Base-by-base conservation (phyloP, 1,139 yeast species). In the Protomyces arabidopsidicola region DNA sequence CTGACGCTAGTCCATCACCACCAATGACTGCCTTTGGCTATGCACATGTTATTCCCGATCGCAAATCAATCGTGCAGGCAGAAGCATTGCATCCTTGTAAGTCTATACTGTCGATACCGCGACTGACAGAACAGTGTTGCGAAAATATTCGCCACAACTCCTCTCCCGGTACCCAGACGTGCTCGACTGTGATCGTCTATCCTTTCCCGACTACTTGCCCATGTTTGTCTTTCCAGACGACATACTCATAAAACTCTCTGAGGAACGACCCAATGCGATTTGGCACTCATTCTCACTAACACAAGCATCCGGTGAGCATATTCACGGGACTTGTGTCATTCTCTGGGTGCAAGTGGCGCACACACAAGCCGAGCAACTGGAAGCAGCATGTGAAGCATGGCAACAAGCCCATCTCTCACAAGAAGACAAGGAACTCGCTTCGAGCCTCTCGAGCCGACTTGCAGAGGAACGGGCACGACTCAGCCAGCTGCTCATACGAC, bases 151-250 rank as follows among this genome's bases (percentile, higher is more conserved):
- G 6, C 18, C 53, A 50, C 16, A 50, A 14, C 34, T 24, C 9
- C 34, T 50, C 42, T 34, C 27, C 66, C 63, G 35, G 65, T 65
- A 18, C 56, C 67, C 22, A 48, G 48, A 6, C 52, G 50, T 38
- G 20, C 65, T 3, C 64, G 68, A 9, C 56, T 48, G 24, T 48
- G 55, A 54, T 12, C 61, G 67, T 8, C 64, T 65, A 9, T 38
- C 50, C 9, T 53, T 67, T 58, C 69, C 69, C 2, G 67, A 62
- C 4, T 67, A 65, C 45, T 62, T 67, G 35, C 69, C 69, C 20
- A 67, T 67, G 69, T 67, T 67, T 65, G 67, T 64, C 14, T 67
- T 67, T 48, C 69, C 69, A 2, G 62, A 66, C 45, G 69, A 67
- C 42, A 53, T 67, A 6, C 57, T 42, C 20, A 63, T 67, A 18